Conservation (phyloP, 2,329 filamentous ascomycete genomes). For the Phialocephala subalpina region DNA sequence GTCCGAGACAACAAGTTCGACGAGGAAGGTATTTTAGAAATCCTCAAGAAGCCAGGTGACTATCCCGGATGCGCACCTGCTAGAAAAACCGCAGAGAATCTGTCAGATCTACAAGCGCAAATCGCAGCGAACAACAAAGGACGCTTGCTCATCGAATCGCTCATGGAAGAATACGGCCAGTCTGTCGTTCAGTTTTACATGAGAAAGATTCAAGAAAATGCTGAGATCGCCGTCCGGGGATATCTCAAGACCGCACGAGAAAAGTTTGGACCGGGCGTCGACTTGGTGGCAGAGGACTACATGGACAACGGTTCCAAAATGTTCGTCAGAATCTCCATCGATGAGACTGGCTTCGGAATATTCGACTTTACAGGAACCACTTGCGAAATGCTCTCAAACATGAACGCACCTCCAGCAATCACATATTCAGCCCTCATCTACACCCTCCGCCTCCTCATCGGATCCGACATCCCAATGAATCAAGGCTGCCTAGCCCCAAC, state of each 20-base stretch:
- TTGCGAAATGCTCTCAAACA: conserved; percentile 77
- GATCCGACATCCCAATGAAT: conserved; percentile 74
- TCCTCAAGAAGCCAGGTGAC: conserved; percentile 70
- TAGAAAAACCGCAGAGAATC: conserved; percentile 75
- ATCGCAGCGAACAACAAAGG: conserved; percentile 85
- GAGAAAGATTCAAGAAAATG: conserved; percentile 80
- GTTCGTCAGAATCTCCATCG: conserved; percentile 74
- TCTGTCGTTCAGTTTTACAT: conserved; percentile 78
- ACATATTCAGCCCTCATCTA: conserved; percentile 86
- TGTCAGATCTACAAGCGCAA: conserved; percentile 85
- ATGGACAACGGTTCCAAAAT: conserved; percentile 87
- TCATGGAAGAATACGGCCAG: conserved; percentile 79
- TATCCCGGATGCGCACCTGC: conserved; percentile 80
- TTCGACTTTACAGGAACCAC: conserved; percentile 82
- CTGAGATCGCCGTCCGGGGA: conserved; percentile 74
- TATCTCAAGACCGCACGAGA: conserved; percentile 70
- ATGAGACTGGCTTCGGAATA: conserved; percentile 73
- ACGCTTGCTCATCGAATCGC: conserved; percentile 74
- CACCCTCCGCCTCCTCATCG: conserved; percentile 74
- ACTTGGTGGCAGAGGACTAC: conserved; percentile 75
- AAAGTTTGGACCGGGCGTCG: conserved; percentile 66
- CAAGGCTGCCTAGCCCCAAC: conserved; percentile 83
- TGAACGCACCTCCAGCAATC: conserved; percentile 81
- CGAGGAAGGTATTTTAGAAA: conserved; percentile 69
- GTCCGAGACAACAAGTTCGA: conserved; percentile 79